Conservation (phyloP, 805 yeast genomes). For the Candida berthetii region DNA sequence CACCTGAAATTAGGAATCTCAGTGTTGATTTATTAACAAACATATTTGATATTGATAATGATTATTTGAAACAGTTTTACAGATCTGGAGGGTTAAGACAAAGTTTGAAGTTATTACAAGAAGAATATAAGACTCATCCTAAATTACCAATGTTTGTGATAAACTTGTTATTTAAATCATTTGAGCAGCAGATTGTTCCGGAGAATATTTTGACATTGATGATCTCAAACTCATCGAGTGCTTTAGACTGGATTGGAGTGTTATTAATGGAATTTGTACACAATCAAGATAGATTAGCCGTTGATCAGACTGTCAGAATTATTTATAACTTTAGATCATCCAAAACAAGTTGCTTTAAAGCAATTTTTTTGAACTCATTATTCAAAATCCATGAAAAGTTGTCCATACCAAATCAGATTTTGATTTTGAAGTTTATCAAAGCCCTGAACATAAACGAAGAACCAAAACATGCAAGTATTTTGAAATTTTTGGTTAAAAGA, state of each 20-base stretch:
- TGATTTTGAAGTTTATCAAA: conserved; percentile 30
- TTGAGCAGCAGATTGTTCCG: conserved; percentile 30
- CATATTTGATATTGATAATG: conserved; percentile 19
- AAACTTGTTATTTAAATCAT: conserved; percentile 27
- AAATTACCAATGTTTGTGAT: conserved; percentile 31
- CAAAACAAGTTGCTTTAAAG: conserved; percentile 14
- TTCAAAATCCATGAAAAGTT: conserved; percentile 32
- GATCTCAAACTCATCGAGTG: conserved; percentile 30
- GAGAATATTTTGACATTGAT: conserved; percentile 35
- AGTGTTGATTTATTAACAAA: conserved; percentile 4
- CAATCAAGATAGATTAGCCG: conserved; percentile 2
- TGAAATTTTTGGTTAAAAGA: conserved; percentile 32
- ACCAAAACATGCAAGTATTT: conserved; percentile 19
- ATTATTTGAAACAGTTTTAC: conserved; percentile 32
- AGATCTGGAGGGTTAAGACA: conserved; percentile 39
- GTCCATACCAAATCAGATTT: conserved; percentile 25
- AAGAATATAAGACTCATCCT: conserved; percentile 33
- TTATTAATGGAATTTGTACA: conserved; percentile 24
- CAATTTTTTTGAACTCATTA: conserved; percentile 37
- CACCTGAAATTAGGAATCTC: not conserved
- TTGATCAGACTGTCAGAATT: conserved; percentile 30
- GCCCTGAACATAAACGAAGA: conserved; percentile 7
- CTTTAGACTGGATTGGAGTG: conserved; percentile 32
- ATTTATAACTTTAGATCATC: conserved; percentile 1
- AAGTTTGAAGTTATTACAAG: conserved; percentile 36